A percentile compares a stretch with the other conserved stretches of the same genome.
Conservation (phyloP, 2,329 filamentous ascomycete species). For the Pyricularia sp. region DNA sequence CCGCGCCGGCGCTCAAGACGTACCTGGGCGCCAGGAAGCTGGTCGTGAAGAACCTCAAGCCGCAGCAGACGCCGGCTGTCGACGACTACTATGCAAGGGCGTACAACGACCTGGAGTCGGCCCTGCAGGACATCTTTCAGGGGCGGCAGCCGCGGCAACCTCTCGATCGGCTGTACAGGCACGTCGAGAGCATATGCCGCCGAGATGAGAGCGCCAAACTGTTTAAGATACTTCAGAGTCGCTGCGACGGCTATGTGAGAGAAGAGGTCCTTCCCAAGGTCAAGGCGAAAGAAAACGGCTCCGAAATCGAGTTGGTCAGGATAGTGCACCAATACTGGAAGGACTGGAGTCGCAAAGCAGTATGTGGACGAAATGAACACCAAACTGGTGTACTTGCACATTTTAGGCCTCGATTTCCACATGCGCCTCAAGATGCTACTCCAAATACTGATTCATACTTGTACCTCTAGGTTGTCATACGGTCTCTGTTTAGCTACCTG, state of each 20-base stretch:
- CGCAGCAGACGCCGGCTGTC: constrained; percentile 47
- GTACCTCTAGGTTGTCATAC: constrained; percentile 54
- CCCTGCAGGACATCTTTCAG: constrained; percentile 64
- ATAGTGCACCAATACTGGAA: constrained; percentile 54
- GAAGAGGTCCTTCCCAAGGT: constrained; percentile 47
- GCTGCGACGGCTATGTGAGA: constrained; percentile 61
- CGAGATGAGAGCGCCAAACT: constrained; percentile 63
- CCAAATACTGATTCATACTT: background rate
- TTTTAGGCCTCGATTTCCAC: background rate
- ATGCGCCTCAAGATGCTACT: background rate
- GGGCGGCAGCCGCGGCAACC: constrained; percentile 56
- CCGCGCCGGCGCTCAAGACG: constrained; percentile 46
- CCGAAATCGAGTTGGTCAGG: constrained; percentile 55
- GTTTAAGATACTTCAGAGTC: constrained; percentile 54
- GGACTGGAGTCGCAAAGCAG: constrained; percentile 69
- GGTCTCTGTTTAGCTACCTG: constrained; percentile 88
- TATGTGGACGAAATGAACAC: constrained; percentile 27
- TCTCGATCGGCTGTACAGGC: constrained; percentile 82
- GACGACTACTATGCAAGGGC: constrained; percentile 71
- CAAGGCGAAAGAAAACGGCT: constrained; percentile 39
- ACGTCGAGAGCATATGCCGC: constrained; percentile 84
- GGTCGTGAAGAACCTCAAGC: constrained; percentile 83
- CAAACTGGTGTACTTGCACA: background rate
- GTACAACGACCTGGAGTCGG: constrained; percentile 64
- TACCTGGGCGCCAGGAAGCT: constrained; percentile 74